These are phyloP conservation scores for Citrus unshiu DNA, from an alignment of 345 rosid species.

Conservation along the genomic window DNA sequence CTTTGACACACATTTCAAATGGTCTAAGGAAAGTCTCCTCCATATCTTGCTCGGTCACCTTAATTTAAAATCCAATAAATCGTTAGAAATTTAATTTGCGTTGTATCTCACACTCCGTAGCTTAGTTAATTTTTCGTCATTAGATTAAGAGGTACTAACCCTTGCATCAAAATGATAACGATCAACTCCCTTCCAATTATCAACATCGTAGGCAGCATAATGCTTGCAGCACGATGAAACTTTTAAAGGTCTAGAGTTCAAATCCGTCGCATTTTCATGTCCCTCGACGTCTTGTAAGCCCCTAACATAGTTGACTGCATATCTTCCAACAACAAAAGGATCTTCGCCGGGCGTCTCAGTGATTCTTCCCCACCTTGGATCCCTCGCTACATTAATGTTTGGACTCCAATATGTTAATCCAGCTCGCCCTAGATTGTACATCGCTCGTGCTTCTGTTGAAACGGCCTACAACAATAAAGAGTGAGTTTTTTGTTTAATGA, in stretches of 20 bases:
- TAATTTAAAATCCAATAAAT: neutral
- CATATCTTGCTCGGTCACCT: constrained; percentile 40
- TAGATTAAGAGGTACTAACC: neutral
- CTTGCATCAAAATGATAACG: constrained; percentile 28
- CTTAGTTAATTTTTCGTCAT: too few relatives aligned
- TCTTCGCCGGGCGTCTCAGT: constrained; percentile 49
- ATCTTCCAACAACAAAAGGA: constrained; percentile 34
- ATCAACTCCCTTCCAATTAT: constrained; percentile 34
- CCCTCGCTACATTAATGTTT: constrained; percentile 34
- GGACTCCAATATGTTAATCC: constrained; percentile 54
- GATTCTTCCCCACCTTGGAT: constrained; percentile 49
- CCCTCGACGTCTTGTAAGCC: constrained; percentile 48
- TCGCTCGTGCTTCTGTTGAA: constrained; percentile 49
- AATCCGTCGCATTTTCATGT: neutral
- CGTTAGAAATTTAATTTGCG: too few relatives aligned
- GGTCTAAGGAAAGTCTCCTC: constrained; percentile 30
- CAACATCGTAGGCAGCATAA: constrained; percentile 41
- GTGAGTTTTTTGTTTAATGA: neutral
- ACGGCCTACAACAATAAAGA: constrained; percentile 28
- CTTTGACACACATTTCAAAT: constrained; percentile 43
- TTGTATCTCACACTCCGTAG: too few relatives aligned
- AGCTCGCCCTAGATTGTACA: constrained; percentile 43
- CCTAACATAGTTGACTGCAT: constrained; percentile 35
- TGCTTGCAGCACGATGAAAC: constrained; percentile 48
- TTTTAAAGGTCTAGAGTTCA: constrained; percentile 36